These are phyloP conservation scores for Cyclocybe cylindracea DNA, from an alignment of 768 basidiomycete species.

Conservation along the genomic window DNA sequence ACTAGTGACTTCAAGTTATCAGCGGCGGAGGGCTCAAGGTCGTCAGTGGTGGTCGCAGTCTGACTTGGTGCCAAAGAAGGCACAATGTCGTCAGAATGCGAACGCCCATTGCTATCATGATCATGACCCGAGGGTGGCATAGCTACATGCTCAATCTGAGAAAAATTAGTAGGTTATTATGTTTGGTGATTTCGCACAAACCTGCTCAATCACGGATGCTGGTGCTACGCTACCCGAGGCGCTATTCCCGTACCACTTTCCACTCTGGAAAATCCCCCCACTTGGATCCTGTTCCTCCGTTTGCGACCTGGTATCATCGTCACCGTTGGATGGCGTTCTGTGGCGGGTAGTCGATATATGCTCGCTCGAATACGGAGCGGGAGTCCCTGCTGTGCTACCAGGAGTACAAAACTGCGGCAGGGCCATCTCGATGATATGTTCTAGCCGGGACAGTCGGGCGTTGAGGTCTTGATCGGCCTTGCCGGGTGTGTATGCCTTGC, in stretches of 20 bases:
- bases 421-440: conserved; percentile 80
- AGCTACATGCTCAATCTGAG: conserved; percentile 55
- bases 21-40: conserved; percentile 58
- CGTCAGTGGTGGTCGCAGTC: conserved; percentile 25
- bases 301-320: conserved; percentile 72
- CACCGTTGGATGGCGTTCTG: conserved; percentile 53
- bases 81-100: conserved; percentile 2
- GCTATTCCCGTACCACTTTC: conserved; percentile 84
- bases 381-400: conserved; percentile 20
- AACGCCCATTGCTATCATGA: conserved; percentile 4
- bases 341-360: conserved; percentile 29
- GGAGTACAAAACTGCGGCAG: conserved; percentile 71
- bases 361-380: conserved; percentile 31
- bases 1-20: conserved; percentile 86
- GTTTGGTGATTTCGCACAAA: conserved; percentile 21
- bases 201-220: conserved; percentile 79
- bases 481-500: conserved; percentile 87
- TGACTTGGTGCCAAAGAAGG: conserved; percentile 6
- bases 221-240: conserved; percentile 84
- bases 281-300: conserved; percentile 77
- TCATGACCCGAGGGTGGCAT: conserved; percentile 37
- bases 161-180: neutral
- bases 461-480: conserved; percentile 83
- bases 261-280: conserved; percentile 78
- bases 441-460: conserved; percentile 71